These are phyloP conservation scores for Pisolithus orientalis DNA, from an alignment of 768 basidiomycete species.

Conservation along the genomic window DNA sequence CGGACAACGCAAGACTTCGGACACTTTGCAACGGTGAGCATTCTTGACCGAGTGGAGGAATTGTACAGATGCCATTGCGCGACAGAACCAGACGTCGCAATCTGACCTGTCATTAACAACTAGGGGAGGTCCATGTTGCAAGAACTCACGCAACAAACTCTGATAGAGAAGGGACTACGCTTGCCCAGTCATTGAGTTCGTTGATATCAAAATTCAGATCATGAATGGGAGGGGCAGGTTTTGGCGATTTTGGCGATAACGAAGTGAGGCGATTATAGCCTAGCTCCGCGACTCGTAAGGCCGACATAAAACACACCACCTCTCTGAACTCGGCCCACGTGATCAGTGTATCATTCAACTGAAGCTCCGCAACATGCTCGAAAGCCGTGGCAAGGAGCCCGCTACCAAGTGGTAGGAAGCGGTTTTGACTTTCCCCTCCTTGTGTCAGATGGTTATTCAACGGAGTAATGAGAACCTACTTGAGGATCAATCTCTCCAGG, in stretches of 20 bases:
- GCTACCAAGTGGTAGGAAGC: conserved; percentile 42
- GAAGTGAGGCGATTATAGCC: conserved; percentile 58
- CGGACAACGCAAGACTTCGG: conserved; percentile 57
- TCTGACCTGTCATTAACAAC: conserved; percentile 24
- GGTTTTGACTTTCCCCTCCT: conserved; percentile 50
- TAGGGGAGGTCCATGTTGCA: background rate
- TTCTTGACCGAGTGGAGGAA: conserved; percentile 29
- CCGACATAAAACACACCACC: conserved; percentile 48
- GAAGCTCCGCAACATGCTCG: conserved; percentile 51
- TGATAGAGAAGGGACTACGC: conserved; percentile 39
- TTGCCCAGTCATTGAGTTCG: conserved; percentile 48
- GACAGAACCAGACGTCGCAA: conserved; percentile 62
- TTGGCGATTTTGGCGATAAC: conserved; percentile 18
- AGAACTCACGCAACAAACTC: conserved; percentile 39
- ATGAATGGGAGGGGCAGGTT: conserved; percentile 29
- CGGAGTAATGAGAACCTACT: conserved; percentile 48
- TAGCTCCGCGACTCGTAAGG: conserved; percentile 52
- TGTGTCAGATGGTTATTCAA: conserved; percentile 11
- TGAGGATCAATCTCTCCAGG: conserved; percentile 65
- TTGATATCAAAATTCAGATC: conserved; percentile 71
- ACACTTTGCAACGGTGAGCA: conserved; percentile 31
- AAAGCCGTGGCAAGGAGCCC: conserved; percentile 38
- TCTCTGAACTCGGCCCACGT: conserved; percentile 62
- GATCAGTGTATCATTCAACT: conserved; percentile 67
- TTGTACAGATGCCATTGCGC: conserved; percentile 49